phyloP scores from a whole-genome alignment of 2,329 filamentous ascomycete species.

The Penicillium sp. region DNA sequence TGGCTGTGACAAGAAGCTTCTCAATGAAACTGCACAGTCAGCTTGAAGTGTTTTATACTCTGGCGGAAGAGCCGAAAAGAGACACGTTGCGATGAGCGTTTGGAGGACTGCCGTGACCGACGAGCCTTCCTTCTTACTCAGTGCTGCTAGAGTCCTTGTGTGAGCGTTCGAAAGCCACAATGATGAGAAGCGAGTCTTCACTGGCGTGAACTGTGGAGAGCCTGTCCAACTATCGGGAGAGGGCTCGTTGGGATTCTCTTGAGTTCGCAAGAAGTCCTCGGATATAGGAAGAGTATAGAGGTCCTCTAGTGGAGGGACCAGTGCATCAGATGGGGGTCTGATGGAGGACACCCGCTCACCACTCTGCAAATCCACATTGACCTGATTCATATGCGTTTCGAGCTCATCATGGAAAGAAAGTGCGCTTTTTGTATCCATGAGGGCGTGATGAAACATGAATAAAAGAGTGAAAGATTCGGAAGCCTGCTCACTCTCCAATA shows the following conservation, averaged over 20 bases:
- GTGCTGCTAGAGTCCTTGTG: not conserved
- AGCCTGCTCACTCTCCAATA: not conserved
- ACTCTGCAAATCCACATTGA: not conserved
- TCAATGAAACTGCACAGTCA: not conserved
- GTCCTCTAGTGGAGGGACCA: not conserved
- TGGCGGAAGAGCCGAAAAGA: not conserved
- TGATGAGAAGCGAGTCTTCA: not conserved
- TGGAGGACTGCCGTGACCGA: not conserved
- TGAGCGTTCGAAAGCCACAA: not conserved
- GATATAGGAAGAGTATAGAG: not conserved
- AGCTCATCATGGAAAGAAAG: conserved; percentile 1
- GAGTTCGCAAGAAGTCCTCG: not conserved
- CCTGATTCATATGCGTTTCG: not conserved
- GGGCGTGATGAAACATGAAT: conserved; percentile 7
- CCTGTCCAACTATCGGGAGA: not conserved
- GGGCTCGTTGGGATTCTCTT: not conserved
- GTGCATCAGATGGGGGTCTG: not conserved
- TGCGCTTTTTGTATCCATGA: conserved; percentile 5
- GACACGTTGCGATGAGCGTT: not conserved
- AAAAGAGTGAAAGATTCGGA: not conserved
- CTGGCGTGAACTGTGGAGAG: not conserved
- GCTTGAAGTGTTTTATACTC: not conserved
- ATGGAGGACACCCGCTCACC: not conserved
- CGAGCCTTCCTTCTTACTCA: not conserved
- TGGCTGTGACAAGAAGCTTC: not conserved